Evolutionary conservation across 768 basidiomycete species (phyloP), one percentile per base, ranked within the genome.

Genomic region (Favolaschia claudopus): DNA sequence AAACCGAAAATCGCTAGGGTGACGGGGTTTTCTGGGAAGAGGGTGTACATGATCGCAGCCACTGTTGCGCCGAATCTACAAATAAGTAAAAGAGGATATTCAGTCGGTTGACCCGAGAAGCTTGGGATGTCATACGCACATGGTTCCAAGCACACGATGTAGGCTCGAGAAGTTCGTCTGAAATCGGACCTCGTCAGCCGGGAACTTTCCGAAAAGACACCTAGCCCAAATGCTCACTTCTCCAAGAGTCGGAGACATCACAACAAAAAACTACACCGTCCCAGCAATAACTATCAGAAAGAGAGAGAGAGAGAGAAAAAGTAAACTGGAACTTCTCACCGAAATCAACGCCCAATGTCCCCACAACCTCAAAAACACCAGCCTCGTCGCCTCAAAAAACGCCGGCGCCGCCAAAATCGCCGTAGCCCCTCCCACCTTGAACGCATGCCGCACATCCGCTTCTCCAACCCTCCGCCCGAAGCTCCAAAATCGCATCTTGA

Each of bases 321-420:
- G 31, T 24, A 55, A 48, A 62, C 27, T n/a, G n/a, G n/a, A n/a
- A n/a, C n/a, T n/a, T 77, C 84, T 69, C 60, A 92, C 94, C 40
- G 95, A 95, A 50, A 99, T 92, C 68, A 99, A 76, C 1, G 95
- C 95, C 96, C 96, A 99, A 76, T 98, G 95, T 31, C 96, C 96
- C 66, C 88, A 85, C 66, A 91, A 95, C 43, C 87, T 83, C 38
- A 92, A 78, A 68, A 97, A 98, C 4, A 86, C 73, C 5, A 88
- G 89, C 24, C 95, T 80, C 1, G 92, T 95, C n/a, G 73, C 61
- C 50, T 92, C 90, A 58, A 92, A 88, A 74, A 96, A 98, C 0
- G 96, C 96, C 2, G 96, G 95, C 0, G 90, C 82, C 0, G 95
- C 89, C 4, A 99, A 78, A 24, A 97, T 74, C 0, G 92, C 91